Evolutionary conservation across 2,329 filamentous ascomycete genomes (phyloP).

Genomic region (Zalaria sp.): DNA sequence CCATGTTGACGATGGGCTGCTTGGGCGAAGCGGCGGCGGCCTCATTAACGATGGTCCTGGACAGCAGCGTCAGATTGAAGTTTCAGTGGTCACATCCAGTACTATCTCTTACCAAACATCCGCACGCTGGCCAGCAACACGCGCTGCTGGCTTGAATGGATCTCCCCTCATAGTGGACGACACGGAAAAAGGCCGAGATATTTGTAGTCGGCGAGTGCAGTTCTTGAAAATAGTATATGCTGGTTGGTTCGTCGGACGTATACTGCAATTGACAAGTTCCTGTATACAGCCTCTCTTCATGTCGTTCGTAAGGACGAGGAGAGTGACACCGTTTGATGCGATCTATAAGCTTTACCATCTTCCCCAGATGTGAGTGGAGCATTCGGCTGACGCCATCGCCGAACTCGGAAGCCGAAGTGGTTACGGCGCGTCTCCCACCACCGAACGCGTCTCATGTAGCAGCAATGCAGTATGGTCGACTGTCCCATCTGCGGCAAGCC

Average conservation of each 20-base stretch:
- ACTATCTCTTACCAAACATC: conserved; percentile 40
- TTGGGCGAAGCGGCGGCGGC: conserved; percentile 49
- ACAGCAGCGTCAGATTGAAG: no score
- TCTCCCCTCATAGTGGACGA: conserved; percentile 16
- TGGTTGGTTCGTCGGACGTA: no score
- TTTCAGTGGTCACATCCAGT: background rate
- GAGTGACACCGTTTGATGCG: no score
- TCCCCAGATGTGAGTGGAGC: no score
- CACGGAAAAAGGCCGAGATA: conserved; percentile 39
- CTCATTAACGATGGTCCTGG: conserved; percentile 53
- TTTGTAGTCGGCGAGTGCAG: background rate
- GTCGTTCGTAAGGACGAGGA: no score
- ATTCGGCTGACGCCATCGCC: no score
- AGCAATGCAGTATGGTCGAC: conserved; percentile 39
- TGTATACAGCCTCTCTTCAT: no score
- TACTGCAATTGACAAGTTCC: no score
- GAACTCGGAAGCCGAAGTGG: no score
- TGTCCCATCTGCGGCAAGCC: conserved; percentile 71
- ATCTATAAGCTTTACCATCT: no score
- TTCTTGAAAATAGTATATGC: no score
- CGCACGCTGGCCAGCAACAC: conserved; percentile 40
- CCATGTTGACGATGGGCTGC: conserved; percentile 56
- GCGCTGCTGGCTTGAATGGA: conserved; percentile 37
- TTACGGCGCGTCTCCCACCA: background rate
- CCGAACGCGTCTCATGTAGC: conserved; percentile 2